Percentiles rank a stretch among this genome's conserved stretches.
Conservation (phyloP, 2,329 filamentous ascomycete genomes). For the Mollisiaceae sp. region DNA sequence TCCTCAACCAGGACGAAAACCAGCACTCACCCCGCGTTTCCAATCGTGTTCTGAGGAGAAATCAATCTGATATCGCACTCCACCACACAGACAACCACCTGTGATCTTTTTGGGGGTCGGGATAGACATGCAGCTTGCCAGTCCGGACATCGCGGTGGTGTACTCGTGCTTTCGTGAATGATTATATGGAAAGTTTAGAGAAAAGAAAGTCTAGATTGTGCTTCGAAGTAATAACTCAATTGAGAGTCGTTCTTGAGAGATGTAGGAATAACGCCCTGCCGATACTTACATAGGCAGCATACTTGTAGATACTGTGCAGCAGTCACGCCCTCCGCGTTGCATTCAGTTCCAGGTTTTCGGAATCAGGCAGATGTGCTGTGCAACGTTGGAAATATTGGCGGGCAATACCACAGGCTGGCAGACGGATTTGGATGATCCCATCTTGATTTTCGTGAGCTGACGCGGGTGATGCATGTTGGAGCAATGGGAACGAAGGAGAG, state of each 20-base stretch:
- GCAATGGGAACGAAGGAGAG: conserved; percentile 1
- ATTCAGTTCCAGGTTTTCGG: neutral
- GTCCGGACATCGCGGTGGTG: conserved; percentile 5
- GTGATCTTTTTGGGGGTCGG: conserved; percentile 42
- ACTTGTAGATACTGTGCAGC: neutral
- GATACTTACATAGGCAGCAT: neutral
- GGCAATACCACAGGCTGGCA: neutral
- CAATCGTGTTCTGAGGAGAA: conserved; percentile 55
- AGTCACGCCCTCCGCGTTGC: neutral
- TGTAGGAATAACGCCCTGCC: neutral
- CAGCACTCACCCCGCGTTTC: conserved; percentile 40
- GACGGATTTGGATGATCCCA: neutral
- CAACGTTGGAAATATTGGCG: neutral
- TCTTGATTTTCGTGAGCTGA: neutral
- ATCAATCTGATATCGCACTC: conserved; percentile 53
- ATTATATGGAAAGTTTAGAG: neutral
- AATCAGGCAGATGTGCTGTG: neutral
- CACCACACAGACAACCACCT: conserved; percentile 58
- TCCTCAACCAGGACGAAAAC: conserved; percentile 8
- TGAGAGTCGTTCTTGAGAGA: neutral
- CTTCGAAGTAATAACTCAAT: neutral
- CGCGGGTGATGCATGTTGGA: neutral
- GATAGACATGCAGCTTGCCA: conserved; percentile 13
- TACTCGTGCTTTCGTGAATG: neutral
- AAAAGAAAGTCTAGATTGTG: neutral